Percentiles rank a stretch among this genome's conserved stretches.
Evolutionary conservation across 768 basidiomycete genomes (phyloP).

Genomic region (Xerocomus potaroensis): DNA sequence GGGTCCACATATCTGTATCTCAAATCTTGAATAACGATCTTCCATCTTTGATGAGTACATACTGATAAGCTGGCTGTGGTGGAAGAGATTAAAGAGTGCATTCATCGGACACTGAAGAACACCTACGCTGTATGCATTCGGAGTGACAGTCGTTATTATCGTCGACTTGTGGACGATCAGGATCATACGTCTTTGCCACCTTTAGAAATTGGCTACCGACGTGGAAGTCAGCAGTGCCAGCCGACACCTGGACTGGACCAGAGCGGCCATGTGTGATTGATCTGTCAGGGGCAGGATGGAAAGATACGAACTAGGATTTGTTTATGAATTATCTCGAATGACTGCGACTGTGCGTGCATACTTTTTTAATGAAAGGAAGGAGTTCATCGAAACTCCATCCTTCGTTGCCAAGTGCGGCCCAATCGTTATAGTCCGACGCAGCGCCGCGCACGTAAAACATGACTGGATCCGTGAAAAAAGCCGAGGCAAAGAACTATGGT

Average conservation of each 20-base stretch:
- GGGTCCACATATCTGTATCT: background rate
- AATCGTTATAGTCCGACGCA: slow-evolving; percentile 28
- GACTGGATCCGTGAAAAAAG: slow-evolving; percentile 28
- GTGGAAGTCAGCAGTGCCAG: background rate
- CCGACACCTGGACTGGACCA: background rate
- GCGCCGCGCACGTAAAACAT: slow-evolving; percentile 21
- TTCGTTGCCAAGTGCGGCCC: slow-evolving; percentile 31
- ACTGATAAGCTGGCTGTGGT: background rate
- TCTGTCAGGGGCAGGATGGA: background rate
- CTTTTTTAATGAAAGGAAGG: slow-evolving; percentile 58
- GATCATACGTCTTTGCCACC: background rate
- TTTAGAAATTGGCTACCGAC: background rate
- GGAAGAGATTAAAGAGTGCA: background rate
- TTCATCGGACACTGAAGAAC: background rate
- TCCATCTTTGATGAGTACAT: background rate
- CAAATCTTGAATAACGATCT: background rate
- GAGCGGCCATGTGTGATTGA: background rate
- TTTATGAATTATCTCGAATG: background rate
- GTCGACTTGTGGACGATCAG: background rate
- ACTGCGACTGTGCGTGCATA: slow-evolving; percentile 9
- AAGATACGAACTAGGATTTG: background rate
- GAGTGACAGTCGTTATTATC: background rate
- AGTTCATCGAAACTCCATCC: slow-evolving; percentile 60
- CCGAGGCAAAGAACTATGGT: background rate
- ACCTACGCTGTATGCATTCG: background rate